phyloP scores from a whole-genome alignment of 1,139 yeast genomes.

The Suhomyces anneliseae region DNA sequence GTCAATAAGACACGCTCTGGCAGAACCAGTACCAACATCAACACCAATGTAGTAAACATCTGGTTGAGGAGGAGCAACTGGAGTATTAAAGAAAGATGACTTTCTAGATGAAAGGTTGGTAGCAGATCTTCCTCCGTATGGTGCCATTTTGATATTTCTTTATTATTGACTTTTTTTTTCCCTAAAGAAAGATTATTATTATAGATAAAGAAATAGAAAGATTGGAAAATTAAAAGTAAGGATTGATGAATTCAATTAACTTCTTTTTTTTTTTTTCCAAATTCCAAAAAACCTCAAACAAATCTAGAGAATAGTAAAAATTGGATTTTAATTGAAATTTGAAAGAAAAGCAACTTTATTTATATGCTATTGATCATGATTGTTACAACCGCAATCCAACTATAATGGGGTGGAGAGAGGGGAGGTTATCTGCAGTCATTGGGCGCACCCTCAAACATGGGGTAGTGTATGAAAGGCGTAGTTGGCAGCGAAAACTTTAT shows the following conservation, averaged over 20 bases:
- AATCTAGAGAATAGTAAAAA: no score
- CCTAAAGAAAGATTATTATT: no score
- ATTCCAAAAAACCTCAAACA: no score
- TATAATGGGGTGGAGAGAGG: not conserved
- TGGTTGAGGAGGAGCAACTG: constrained; percentile 45
- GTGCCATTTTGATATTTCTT: constrained; percentile 2
- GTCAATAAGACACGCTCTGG: constrained; percentile 90
- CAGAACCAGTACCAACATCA: constrained; percentile 97
- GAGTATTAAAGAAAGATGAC: constrained; percentile 40
- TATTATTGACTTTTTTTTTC: no score
- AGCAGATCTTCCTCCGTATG: constrained; percentile 26
- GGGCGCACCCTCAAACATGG: not conserved
- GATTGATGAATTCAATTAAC: not conserved
- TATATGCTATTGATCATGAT: not conserved
- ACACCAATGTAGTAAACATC: constrained; percentile 80
- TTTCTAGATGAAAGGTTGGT: constrained; percentile 43
- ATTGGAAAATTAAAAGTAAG: not conserved
- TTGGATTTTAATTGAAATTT: not conserved
- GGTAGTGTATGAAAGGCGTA: not conserved
- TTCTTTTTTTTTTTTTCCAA: not conserved
- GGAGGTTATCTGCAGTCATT: not conserved
- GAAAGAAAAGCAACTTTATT: not conserved
- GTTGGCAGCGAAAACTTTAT: not conserved
- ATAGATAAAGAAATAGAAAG: no score
- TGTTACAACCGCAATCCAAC: not conserved